Percentiles rank a stretch among this genome's conserved stretches.
Evolutionary conservation across 192 early-diverging fungal species (phyloP).

Genomic region (Dimargaris verticillata): DNA sequence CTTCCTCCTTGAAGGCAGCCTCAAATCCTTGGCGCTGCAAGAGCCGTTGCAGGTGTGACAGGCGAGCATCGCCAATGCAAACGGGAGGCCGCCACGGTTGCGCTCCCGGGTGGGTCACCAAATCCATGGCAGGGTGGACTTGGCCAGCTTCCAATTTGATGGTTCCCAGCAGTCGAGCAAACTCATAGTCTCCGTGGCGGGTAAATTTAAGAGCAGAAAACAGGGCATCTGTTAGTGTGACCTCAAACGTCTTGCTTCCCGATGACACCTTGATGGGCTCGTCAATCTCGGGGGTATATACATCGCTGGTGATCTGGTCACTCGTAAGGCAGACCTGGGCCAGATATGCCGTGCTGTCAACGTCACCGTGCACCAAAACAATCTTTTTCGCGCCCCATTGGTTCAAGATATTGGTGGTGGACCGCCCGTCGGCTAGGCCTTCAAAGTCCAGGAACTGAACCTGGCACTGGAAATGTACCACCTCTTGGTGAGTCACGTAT

Average conservation of each 20-base stretch:
- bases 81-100: constrained; percentile 41
- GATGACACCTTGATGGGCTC: constrained; percentile 82
- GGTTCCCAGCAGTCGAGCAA: constrained; percentile 59
- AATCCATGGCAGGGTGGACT: constrained; percentile 52
- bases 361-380: constrained; percentile 73
- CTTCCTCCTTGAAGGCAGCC: constrained; percentile 69
- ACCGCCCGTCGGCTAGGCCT: constrained; percentile 73
- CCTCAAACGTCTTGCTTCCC: constrained; percentile 71
- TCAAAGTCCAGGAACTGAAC: constrained; percentile 82
- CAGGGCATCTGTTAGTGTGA: constrained; percentile 79
- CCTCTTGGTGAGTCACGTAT: constrained; percentile 40
- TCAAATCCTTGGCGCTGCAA: constrained; percentile 53
- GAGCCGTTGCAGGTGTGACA: constrained; percentile 63
- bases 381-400: constrained; percentile 25
- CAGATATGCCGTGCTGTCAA: constrained; percentile 48
- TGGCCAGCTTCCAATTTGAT: constrained; percentile 40
- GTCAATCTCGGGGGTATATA: constrained; percentile 63
- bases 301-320: constrained; percentile 63
- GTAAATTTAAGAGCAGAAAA: constrained; percentile 28
- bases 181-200: constrained; percentile 51
- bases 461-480: constrained; percentile 48
- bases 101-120: constrained; percentile 28
- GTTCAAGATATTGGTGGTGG: constrained; percentile 66
- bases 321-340: constrained; percentile 38
- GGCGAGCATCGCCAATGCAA: constrained; percentile 68